Conservation (phyloP, 2,329 filamentous ascomycete genomes). For the Sarocladiaceae sp. region DNA sequence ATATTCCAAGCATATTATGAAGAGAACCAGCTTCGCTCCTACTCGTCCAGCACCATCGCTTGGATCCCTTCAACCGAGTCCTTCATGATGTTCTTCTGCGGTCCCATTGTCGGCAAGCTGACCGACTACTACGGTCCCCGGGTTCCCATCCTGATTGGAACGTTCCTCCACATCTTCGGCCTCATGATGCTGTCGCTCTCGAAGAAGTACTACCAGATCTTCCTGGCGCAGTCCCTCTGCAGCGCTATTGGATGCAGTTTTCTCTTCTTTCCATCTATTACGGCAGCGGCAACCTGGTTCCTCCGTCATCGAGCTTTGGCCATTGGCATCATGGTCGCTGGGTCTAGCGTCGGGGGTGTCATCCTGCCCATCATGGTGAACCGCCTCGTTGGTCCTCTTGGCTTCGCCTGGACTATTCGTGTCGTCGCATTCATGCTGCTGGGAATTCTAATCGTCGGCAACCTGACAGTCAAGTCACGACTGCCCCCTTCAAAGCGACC, state of each 20-base stretch:
- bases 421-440: constrained; percentile 3
- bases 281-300: constrained; percentile 26
- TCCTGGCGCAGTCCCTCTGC: constrained; percentile 27
- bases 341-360: constrained; percentile 24
- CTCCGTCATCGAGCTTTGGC: constrained; percentile 22
- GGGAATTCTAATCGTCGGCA: constrained; percentile 1
- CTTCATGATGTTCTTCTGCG: constrained; percentile 22
- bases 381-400: constrained; percentile 1
- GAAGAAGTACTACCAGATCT: constrained; percentile 6
- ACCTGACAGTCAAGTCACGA: constrained; percentile 3
- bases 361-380: constrained; percentile 23
- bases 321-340: constrained; percentile 23
- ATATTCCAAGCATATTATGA: constrained; percentile 8
- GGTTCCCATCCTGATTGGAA: constrained; percentile 27
- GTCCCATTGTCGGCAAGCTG: constrained; percentile 30
- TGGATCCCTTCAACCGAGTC: constrained; percentile 5
- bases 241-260: constrained; percentile 21
- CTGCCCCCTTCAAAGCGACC: constrained; percentile 3
- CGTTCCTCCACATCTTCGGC: constrained; percentile 24
- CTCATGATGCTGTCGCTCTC: constrained; percentile 34
- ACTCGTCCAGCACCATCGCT: constrained; percentile 3
- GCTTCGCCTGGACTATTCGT: constrained; percentile 6
- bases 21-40: constrained; percentile 23
- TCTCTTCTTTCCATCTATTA: constrained; percentile 23
- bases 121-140: constrained; percentile 35